phyloP scores from a whole-genome alignment of 2,329 filamentous ascomycete species.

The Proliferodiscus dingleyae region DNA sequence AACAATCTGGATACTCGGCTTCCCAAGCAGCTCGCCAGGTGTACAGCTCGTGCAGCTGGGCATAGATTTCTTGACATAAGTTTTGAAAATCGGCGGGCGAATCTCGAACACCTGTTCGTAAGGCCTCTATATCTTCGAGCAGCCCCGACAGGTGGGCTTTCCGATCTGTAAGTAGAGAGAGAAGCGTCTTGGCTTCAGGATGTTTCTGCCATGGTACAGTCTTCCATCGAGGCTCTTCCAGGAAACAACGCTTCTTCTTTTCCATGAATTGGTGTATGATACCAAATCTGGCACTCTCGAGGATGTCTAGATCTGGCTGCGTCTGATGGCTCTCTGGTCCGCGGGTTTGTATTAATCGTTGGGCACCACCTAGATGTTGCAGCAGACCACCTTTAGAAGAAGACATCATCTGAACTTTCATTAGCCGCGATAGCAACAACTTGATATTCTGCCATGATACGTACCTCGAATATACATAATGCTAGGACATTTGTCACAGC shows the following conservation, averaged over 20 bases:
- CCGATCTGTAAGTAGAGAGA: conserved; percentile 5
- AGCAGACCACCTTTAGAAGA: conserved; percentile 9
- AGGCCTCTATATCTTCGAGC: conserved; percentile 13
- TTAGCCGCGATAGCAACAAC: not conserved
- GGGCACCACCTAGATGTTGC: conserved; percentile 11
- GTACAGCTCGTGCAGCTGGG: conserved; percentile 6
- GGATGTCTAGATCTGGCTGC: conserved; percentile 8
- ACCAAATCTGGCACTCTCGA: conserved; percentile 7
- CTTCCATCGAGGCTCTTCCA: conserved; percentile 9
- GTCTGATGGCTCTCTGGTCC: conserved; percentile 13
- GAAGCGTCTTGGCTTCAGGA: conserved; percentile 9
- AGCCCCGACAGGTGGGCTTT: conserved; percentile 9
- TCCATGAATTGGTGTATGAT: conserved; percentile 11
- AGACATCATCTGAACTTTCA: conserved; percentile 10
- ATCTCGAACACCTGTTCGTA: conserved; percentile 2
- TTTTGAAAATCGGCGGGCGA: conserved; percentile 3
- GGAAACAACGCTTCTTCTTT: conserved; percentile 10
- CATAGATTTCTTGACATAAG: conserved; percentile 1
- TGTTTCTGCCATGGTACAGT: conserved; percentile 14
- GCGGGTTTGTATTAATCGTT: conserved; percentile 9
- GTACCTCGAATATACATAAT: conserved; percentile 14
- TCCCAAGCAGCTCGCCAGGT: conserved; percentile 11
- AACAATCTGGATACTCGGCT: conserved; percentile 8
- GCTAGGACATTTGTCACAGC: conserved; percentile 12
- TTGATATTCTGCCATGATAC: not conserved